These are phyloP conservation scores for Quercus mongolica DNA, from an alignment of 306 rosid genomes.

Conservation along the genomic window DNA sequence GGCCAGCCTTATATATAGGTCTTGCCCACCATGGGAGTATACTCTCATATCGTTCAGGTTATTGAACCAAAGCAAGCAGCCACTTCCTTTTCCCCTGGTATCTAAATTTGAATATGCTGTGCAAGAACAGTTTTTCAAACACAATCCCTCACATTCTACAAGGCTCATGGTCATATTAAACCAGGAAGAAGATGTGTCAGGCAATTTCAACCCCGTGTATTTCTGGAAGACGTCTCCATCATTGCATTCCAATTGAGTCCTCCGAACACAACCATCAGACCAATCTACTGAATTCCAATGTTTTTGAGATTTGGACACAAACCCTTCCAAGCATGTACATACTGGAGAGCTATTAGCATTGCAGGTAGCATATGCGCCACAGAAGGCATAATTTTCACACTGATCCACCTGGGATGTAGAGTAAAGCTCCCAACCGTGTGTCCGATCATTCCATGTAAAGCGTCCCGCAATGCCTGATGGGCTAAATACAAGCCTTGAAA, in stretches of 20 bases:
- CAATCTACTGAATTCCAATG: constrained; percentile 1
- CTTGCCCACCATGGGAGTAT: constrained; percentile 17
- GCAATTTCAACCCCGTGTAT: constrained; percentile 12
- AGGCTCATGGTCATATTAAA: constrained; percentile 10
- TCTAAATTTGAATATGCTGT: constrained; percentile 27
- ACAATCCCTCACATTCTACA: constrained; percentile 24
- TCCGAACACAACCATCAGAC: constrained; percentile 26
- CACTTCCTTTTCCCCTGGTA: constrained; percentile 23
- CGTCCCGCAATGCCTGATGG: constrained; percentile 10
- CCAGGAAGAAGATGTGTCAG: constrained; percentile 37
- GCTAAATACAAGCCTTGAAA: constrained; percentile 14
- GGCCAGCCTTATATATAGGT: not conserved
- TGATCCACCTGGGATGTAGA: not conserved
- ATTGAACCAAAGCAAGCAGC: constrained; percentile 33
- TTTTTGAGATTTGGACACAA: not conserved
- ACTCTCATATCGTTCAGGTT: constrained; percentile 26
- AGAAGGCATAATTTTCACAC: constrained; percentile 27
- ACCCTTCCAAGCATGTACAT: constrained; percentile 30
- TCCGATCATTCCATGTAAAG: constrained; percentile 3
- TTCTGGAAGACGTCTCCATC: constrained; percentile 12
- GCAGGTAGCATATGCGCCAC: constrained; percentile 25
- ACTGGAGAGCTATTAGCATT: not conserved
- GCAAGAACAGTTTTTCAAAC: constrained; percentile 35
- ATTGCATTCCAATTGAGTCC: constrained; percentile 11
- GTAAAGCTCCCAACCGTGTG: constrained; percentile 7